Base-by-base conservation (phyloP, 768 basidiomycete species). In the Hypsizygus marmoreus region DNA sequence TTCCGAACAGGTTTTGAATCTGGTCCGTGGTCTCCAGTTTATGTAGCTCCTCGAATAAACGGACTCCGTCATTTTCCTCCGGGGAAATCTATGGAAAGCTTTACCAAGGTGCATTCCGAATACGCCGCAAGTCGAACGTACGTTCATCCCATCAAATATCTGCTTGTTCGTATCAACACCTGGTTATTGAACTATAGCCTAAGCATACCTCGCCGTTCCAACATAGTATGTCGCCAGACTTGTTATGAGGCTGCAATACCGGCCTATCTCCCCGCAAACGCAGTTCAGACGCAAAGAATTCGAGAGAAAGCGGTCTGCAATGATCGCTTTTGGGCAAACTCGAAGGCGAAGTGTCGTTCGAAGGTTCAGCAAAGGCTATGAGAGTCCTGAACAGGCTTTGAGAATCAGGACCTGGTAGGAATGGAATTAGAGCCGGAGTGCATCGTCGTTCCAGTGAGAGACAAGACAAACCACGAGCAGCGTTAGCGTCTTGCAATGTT, bases 61-160 rank as follows among this genome's bases (percentile, higher is more conserved):
- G 79, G 30, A 69, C 68, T 1, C 90, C 88, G 49, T 93, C 92
- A 54, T 93, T 93, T 50, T 91, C 86, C 1, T 78, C 51, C 0
- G 68, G 47, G 12, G 56, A 54, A 26, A 91, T 69, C 88, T 91
- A 52, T 17, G 19, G 7, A 30, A 29, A 23, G 34, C n/a, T 39
- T 35, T n/a, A n/a, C n/a, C 25, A 43, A 22, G 25, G 10, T 38
- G 47, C 9, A 26, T 47, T 13, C 30, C 13, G 19, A n/a, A 3
- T 28, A 16, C 1, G 26, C 14, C 17, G 37, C 13, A 12, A 29
- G 10, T 22, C 40, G 17, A 26, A 59, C 74, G 45, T 43, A 88
- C 91, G 63, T 86, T 70, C n/a, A 91, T 57, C 5, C 91, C 91
- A 52, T 88, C 84, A 53, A 95, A 94, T 20, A 93, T 73, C 75